These are phyloP conservation scores for Sphagnum tenellum DNA, from an alignment of 225 moss, liverwort and hornwort species.

Conservation along the genomic window DNA sequence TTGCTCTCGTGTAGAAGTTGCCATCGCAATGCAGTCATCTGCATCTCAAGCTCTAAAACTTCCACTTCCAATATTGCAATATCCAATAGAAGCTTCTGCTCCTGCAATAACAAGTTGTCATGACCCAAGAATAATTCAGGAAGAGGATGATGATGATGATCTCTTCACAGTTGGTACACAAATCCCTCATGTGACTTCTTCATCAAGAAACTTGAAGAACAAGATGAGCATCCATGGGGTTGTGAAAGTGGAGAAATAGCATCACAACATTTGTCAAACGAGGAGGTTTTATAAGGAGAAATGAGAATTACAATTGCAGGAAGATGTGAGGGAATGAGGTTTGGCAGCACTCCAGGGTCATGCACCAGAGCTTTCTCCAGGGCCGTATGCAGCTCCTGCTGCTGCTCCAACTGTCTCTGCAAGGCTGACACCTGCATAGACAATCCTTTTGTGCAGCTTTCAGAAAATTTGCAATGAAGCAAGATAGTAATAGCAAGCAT, in stretches of 20 bases:
- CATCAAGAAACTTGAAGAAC: too few relatives aligned
- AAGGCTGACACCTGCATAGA: slow-evolving; percentile 46
- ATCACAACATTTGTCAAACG: too few relatives aligned
- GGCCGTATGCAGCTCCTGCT: slow-evolving; percentile 42
- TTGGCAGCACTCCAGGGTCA: slow-evolving; percentile 15
- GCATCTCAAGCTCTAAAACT: slow-evolving; percentile 54
- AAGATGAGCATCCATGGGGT: too few relatives aligned
- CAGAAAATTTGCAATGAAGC: too few relatives aligned
- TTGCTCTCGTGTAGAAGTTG: slow-evolving; percentile 42
- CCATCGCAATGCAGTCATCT: slow-evolving; percentile 34
- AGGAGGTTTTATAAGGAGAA: too few relatives aligned
- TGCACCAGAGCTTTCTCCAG: slow-evolving; percentile 43
- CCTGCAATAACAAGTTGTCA: slow-evolving; percentile 10
- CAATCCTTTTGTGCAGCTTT: too few relatives aligned
- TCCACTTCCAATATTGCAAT: slow-evolving; percentile 56
- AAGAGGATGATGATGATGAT: too few relatives aligned
- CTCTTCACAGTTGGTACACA: too few relatives aligned
- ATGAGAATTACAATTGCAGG: slow-evolving; percentile 29
- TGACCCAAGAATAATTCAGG: too few relatives aligned
- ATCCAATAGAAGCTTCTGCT: slow-evolving; percentile 50
- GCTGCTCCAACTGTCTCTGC: slow-evolving; percentile 53
- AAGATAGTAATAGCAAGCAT: too few relatives aligned
- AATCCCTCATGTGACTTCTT: too few relatives aligned
- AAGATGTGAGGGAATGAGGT: slow-evolving; percentile 22
- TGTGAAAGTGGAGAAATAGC: too few relatives aligned